Evolutionary conservation across 1,284 basidiomycete genomes (phyloP), one percentile per base, ranked within the genome.

Genomic region (Ceraceosorus guamensis): DNA sequence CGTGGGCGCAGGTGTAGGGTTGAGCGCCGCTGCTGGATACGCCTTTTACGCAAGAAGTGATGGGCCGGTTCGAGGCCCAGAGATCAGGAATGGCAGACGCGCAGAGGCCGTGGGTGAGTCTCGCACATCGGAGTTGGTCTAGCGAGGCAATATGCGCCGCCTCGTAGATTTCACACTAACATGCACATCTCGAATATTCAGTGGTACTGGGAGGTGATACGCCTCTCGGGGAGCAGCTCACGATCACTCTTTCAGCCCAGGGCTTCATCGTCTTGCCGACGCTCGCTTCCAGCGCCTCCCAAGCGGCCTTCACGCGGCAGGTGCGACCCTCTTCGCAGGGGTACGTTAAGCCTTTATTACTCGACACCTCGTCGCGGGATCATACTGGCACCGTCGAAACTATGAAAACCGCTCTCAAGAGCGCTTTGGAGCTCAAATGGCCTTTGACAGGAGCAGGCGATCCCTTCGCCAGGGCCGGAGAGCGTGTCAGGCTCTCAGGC

Each of bases 141-240:
- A n/a, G n/a, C n/a, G n/a, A n/a, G n/a, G n/a, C 24, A 7, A 30
- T 10, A 50, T 14, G 5, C 39, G 11, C 6, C 16, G 14, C n/a
- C 14, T 46, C 37, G 13, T 14, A 48, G 35, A 39, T 39, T n/a
- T 46, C 37, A 1, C 44, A 33, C 16, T 6, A 24, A 8, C 52
- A 34, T 11, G 24, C 34, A 24, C 18, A 11, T 45, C 34, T 30
- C 33, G 13, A 5, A 5, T 24, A 43, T 14, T 10, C 46, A 55
- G 56, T 72, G 50, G 67, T 76, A 14, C 66, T 76, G 0, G 73
- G 72, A 24, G 73, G 58, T n/a, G 73, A 76, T 52, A 70, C 69
- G n/a, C 64, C 69, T 0, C 60, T 75, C 2, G 73, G 73, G 5
- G 66, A 65, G 6, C 63, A 68, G 2, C 53, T 72, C 6, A 62